Base-by-base conservation (phyloP, 2,329 filamentous ascomycete genomes). In the Lecanosticta acicola region DNA sequence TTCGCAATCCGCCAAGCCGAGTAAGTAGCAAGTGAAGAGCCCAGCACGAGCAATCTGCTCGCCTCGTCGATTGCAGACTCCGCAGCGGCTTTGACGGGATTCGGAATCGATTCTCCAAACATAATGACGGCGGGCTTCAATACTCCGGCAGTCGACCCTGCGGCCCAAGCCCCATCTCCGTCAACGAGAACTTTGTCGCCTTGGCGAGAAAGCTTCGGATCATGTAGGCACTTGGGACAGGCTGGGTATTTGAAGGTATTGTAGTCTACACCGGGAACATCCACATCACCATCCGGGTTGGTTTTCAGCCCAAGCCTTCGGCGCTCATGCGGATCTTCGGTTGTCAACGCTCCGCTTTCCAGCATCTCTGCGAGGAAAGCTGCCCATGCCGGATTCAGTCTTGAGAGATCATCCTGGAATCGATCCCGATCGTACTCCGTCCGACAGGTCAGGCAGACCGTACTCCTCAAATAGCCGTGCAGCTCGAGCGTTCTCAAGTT, bases 201-300 rank as follows among this genome's bases (percentile, higher is more conserved):
- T 62, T 17, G 62, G 53, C 5, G 83, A 79, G 17, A 86, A 18
- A 46, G 35, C 10, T 37, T 18, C 11, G 35, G n/a, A 10, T 75
- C 73, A 18, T 74, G 70, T 35, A 94, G 70, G 65, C 93, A 97
- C 38, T 72, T 79, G 0, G 89, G 88, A 66, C 93, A 97, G 1
- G 91, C 78, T 0, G 93, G 93, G 59, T 97, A 97, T 56, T 89
- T 76, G 63, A 97, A 97, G 0, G 84, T 91, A 11, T 81, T 84
- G 65, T 97, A 97, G 1, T 88, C 85, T 1, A 89, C 89, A 41
- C 84, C 81, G 0, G 89, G 87, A 16, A 97, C 69, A 60, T 97
- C 90, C 19, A 96, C 87, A 61, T 98, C 93, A 40, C 93, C 93
- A 60, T 98, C 93, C 0, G 93, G 90, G 58, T 97, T 97, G 26